phyloP scores from a whole-genome alignment of 225 moss, liverwort and hornwort genomes.

The Straminergon stramineum region DNA sequence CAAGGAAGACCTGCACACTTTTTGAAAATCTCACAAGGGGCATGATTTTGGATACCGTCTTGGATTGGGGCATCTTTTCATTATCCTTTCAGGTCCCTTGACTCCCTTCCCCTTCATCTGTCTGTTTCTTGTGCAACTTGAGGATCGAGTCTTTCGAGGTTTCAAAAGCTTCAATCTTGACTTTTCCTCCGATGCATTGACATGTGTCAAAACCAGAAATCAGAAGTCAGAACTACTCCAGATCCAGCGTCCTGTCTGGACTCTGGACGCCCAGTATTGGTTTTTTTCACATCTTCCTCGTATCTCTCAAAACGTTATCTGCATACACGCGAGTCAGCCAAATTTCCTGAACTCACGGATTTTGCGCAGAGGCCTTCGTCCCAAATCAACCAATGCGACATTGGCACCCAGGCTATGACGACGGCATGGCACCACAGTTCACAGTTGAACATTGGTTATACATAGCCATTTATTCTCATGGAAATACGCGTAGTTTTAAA shows the following conservation, averaged over 20 bases:
- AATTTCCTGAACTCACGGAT: background rate
- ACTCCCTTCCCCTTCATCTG: background rate
- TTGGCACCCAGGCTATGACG: background rate
- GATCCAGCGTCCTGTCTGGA: background rate
- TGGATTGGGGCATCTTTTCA: background rate
- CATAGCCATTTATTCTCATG: background rate
- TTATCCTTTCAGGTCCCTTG: background rate
- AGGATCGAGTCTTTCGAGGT: background rate
- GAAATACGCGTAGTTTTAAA: background rate
- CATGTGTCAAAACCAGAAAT: background rate
- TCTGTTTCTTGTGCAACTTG: background rate
- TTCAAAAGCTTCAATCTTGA: background rate
- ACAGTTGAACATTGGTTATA: too few relatives aligned
- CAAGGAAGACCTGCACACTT: background rate
- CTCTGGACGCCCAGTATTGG: background rate
- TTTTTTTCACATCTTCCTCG: background rate
- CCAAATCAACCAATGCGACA: background rate
- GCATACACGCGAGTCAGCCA: background rate
- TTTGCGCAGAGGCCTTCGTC: background rate
- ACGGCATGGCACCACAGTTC: background rate
- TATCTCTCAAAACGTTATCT: background rate
- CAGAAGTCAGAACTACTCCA: background rate
- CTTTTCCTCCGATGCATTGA: background rate
- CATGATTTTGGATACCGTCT: background rate
- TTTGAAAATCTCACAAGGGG: background rate